These are phyloP conservation scores for slime mould (Dictyostelium discoideum) DNA, from an alignment of 78 protist genomes.

Conservation along the genomic window dicty_2.7 NC_007091.3:5034001-5034500, in stretches of 20 bases:
- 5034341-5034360: slow-evolving; percentile 53
- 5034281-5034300: slow-evolving; percentile 55
- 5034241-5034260: slow-evolving; percentile 26
- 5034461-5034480: too few species aligned
- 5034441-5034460: too few species aligned
- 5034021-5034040: slow-evolving; percentile 32
- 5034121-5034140: slow-evolving; percentile 74
- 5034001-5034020: slow-evolving; percentile 22
- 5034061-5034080: slow-evolving; percentile 60
- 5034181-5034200: slow-evolving; percentile 72
- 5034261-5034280: slow-evolving; percentile 16
- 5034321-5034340: slow-evolving; percentile 45
- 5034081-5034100: slow-evolving; percentile 46
- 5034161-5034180: slow-evolving; percentile 65
- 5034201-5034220: slow-evolving; percentile 31
- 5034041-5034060: slow-evolving; percentile 47
- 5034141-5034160: slow-evolving; percentile 37
- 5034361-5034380: slow-evolving; percentile 28
- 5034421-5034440: too few species aligned
- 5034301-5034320: slow-evolving; percentile 55
- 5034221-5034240: slow-evolving; percentile 28
- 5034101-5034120: slow-evolving; percentile 45
- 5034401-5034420: too few species aligned
- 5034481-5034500: too few species aligned
- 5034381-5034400: not conserved